These are phyloP conservation scores for Lepraria neglecta DNA, from an alignment of 495 filamentous ascomycete species.

Conservation along the genomic window DNA sequence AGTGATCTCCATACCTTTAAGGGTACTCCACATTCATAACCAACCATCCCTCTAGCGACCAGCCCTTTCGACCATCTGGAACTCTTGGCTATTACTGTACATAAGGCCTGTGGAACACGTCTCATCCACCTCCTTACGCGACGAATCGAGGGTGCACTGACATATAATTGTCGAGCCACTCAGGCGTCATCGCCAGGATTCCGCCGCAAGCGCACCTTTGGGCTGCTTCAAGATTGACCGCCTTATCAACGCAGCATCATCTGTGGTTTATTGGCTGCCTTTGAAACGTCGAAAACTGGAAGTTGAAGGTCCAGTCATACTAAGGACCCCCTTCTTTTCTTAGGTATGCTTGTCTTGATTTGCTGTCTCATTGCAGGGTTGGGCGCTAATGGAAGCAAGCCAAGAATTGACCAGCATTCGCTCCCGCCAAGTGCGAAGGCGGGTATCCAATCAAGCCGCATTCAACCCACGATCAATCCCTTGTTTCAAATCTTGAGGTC, in stretches of 20 bases:
- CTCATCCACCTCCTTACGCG: conserved; percentile 13
- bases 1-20: conserved; percentile 7
- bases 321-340: conserved; percentile 1
- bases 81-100: neutral
- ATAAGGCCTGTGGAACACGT: conserved; percentile 11
- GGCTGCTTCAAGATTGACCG: conserved; percentile 19
- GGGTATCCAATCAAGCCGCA: conserved; percentile 21
- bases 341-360: conserved; percentile 22
- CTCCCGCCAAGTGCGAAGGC: conserved; percentile 11
- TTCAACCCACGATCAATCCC: conserved; percentile 8
- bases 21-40: conserved; percentile 8
- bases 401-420: conserved; percentile 2
- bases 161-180: conserved; percentile 10
- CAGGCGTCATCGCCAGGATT: conserved; percentile 1
- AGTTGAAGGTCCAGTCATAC: conserved; percentile 3
- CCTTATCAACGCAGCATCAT: neutral
- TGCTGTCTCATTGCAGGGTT: conserved; percentile 12
- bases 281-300: conserved; percentile 10
- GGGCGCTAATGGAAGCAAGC: conserved; percentile 26
- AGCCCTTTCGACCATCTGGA: neutral
- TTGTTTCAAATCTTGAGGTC: conserved; percentile 10
- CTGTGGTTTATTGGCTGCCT: conserved; percentile 3
- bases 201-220: conserved; percentile 11
- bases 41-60: conserved; percentile 11
- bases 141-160: conserved; percentile 9